Conservation (phyloP, 2,329 filamentous ascomycete genomes). For the Fusarium pseudonygamai region DNA sequence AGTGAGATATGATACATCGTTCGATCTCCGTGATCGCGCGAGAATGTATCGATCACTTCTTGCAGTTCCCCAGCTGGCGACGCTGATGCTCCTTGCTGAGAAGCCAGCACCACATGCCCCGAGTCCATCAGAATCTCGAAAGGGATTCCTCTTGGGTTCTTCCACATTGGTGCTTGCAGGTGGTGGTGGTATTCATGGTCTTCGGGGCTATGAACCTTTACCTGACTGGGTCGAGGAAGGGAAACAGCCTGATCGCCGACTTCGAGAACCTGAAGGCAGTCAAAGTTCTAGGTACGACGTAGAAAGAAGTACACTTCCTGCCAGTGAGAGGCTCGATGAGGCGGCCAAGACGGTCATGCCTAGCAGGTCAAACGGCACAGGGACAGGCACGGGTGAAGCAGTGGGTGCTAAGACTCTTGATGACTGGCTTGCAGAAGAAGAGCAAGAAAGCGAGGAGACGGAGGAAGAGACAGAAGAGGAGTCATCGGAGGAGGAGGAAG, state of each 20-base stretch:
- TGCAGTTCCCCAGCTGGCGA: slow-evolving; percentile 84
- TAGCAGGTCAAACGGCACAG: slow-evolving; percentile 60
- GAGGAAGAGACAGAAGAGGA: slow-evolving; percentile 62
- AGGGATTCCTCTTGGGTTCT: slow-evolving; percentile 81
- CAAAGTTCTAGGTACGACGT: slow-evolving; percentile 46
- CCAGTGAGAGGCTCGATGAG: slow-evolving; percentile 71
- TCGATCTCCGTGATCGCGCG: slow-evolving; percentile 91
- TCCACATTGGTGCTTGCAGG: slow-evolving; percentile 85
- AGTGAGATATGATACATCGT: slow-evolving; percentile 92
- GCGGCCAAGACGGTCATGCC: slow-evolving; percentile 53
- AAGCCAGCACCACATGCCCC: slow-evolving; percentile 93
- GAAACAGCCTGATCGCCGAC: slow-evolving; percentile 77
- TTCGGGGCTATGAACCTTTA: slow-evolving; percentile 81
- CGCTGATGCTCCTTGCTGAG: slow-evolving; percentile 88
- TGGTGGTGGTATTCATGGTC: slow-evolving; percentile 75
- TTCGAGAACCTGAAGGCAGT: slow-evolving; percentile 69
- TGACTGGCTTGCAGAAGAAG: slow-evolving; percentile 87
- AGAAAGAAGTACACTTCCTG: slow-evolving; percentile 57
- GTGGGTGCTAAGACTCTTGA: slow-evolving; percentile 81
- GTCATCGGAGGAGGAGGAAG: slow-evolving; percentile 59
- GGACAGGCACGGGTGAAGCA: slow-evolving; percentile 62
- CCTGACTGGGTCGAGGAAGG: slow-evolving; percentile 88
- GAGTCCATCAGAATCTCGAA: slow-evolving; percentile 85
- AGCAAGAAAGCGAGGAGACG: slow-evolving; percentile 65
- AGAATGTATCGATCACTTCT: slow-evolving; percentile 89